A percentile compares a stretch with the other conserved stretches of the same genome.
Conservation (phyloP, 228 moss, liverwort and hornwort genomes). For the Sphagnum fallax region DNA sequence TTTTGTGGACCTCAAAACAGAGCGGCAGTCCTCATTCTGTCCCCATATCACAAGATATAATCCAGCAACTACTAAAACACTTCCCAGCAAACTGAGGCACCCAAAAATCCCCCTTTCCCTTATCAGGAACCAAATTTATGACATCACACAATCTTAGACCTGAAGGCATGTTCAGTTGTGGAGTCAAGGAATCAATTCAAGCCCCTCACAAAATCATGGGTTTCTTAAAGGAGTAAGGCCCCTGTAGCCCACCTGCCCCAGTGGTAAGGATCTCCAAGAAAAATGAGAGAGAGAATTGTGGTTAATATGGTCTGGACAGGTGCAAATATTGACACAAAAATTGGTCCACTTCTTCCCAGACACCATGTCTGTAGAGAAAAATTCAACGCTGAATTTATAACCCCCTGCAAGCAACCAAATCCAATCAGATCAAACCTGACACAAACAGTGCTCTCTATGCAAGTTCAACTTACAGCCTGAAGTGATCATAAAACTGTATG, state of each 20-base stretch:
- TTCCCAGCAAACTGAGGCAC: conserved; percentile 9
- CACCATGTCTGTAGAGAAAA: conserved; percentile 25
- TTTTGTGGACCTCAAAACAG: neutral
- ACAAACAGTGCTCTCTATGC: neutral
- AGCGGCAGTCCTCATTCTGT: conserved; percentile 11
- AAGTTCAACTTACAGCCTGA: neutral
- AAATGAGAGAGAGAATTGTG: conserved; percentile 16
- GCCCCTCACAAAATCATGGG: neutral
- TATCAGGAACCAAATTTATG: too few species aligned
- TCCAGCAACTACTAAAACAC: conserved; percentile 9
- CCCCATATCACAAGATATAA: conserved; percentile 15
- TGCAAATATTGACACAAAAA: conserved; percentile 24
- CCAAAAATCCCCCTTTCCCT: too few species aligned
- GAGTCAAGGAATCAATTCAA: too few species aligned
- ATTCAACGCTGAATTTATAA: conserved; percentile 22
- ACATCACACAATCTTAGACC: too few species aligned
- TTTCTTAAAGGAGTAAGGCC: too few species aligned
- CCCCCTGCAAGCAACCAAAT: conserved; percentile 8
- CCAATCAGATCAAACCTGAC: neutral
- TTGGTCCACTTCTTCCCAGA: conserved; percentile 17
- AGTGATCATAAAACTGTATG: neutral
- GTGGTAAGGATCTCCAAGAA: conserved; percentile 19
- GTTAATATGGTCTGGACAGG: conserved; percentile 41
- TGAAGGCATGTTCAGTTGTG: too few species aligned
- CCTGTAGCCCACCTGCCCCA: conserved; percentile 16